phyloP scores from a whole-genome alignment of 2,329 filamentous ascomycete species.

The Phyllosticta citribraziliensis region DNA sequence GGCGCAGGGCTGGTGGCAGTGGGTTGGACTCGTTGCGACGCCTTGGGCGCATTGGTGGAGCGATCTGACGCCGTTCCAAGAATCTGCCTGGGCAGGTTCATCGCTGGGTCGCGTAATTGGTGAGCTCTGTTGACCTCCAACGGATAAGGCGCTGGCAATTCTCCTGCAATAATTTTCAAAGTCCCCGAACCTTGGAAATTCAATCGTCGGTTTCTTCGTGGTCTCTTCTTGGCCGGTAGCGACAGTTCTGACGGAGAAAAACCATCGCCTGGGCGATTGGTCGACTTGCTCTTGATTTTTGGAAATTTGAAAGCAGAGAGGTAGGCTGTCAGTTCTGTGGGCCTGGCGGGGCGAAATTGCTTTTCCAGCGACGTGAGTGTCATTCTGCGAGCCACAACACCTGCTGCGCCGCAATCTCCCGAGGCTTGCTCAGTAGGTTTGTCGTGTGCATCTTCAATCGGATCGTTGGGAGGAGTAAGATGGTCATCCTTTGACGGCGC shows the following conservation, averaged over 20 bases:
- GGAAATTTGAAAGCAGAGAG: not conserved
- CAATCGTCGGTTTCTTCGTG: not conserved
- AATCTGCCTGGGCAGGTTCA: not conserved
- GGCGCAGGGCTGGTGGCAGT: not conserved
- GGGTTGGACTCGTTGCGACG: not conserved
- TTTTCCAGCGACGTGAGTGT: not conserved
- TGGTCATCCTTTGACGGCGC: not conserved
- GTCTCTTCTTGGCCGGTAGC: constrained; percentile 2
- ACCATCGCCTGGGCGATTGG: not conserved
- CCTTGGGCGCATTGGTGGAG: not conserved
- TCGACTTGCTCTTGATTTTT: not conserved
- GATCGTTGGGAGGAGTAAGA: not conserved
- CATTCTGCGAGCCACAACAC: not conserved
- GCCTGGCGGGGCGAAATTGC: not conserved
- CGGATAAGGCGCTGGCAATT: not conserved
- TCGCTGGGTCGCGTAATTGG: not conserved
- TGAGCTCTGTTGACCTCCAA: not conserved
- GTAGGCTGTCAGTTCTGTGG: not conserved
- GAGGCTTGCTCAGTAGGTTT: not conserved
- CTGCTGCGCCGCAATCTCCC: not conserved
- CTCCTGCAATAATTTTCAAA: not conserved
- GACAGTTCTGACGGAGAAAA: constrained; percentile 8
- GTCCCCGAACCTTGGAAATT: not conserved
- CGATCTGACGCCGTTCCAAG: not conserved
- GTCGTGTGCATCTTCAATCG: constrained; percentile 6